Percentiles rank a stretch among this genome's conserved stretches.
Evolutionary conservation across 306 rosid species (phyloP).

Genomic region (Glycine tomentella): DNA sequence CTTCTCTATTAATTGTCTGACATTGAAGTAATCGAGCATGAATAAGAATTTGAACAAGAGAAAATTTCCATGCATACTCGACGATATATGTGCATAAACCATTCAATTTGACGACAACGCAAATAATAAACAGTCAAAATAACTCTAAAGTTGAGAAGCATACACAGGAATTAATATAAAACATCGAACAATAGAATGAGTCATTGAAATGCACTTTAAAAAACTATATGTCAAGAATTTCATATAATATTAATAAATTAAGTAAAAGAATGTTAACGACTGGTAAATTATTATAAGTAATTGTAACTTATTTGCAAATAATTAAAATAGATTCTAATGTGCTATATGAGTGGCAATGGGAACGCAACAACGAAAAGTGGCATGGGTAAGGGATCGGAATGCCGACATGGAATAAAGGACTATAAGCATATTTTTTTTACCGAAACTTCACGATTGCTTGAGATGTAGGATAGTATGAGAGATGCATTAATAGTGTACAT

Average conservation of each 20-base stretch:
- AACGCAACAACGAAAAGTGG: neutral
- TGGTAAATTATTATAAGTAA: neutral
- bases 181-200: too few relatives aligned
- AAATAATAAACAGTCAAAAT: too few relatives aligned
- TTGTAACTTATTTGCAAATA: neutral
- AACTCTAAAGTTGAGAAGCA: too few relatives aligned
- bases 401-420: conserved; percentile 32
- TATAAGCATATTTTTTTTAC: neutral
- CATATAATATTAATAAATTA: neutral
- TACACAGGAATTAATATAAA: too few relatives aligned
- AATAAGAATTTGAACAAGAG: too few relatives aligned
- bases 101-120: too few relatives aligned
- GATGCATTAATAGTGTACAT: conserved; percentile 42
- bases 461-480: neutral
- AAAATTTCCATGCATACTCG: too few relatives aligned
- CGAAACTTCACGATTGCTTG: conserved; percentile 29
- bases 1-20: too few relatives aligned
- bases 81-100: too few relatives aligned
- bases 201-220: neutral
- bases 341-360: neutral
- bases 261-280: too few relatives aligned
- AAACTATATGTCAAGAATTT: neutral
- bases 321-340: neutral
- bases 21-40: too few relatives aligned
- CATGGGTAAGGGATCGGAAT: conserved; percentile 8